A percentile compares a stretch with the other conserved stretches of the same genome.
phyloP scores from a whole-genome alignment of 2,329 filamentous ascomycete genomes.

The Didymella sp. region DNA sequence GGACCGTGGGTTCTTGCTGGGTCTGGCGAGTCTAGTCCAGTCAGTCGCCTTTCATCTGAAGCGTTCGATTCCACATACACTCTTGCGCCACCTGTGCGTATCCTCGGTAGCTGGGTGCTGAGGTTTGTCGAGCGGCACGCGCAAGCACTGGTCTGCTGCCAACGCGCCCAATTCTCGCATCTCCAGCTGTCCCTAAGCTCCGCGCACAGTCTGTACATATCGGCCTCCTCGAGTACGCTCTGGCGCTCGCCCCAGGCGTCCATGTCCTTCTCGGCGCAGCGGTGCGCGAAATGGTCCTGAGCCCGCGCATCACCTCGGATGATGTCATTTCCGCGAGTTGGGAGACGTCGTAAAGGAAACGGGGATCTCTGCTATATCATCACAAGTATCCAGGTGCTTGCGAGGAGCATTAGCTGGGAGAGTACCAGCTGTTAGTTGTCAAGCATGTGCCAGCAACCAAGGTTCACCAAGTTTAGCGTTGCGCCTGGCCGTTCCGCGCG shows the following conservation, averaged over 20 bases:
- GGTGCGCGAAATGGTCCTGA: constrained; percentile 38
- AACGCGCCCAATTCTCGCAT: constrained; percentile 11
- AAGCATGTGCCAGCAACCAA: constrained; percentile 11
- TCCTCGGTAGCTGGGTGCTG: constrained; percentile 29
- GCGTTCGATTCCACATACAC: constrained; percentile 21
- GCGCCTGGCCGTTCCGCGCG: constrained; percentile 20
- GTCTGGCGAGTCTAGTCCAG: constrained; percentile 22
- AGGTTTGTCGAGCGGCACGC: constrained; percentile 18
- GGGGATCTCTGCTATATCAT: constrained; percentile 20
- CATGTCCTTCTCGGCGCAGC: constrained; percentile 25
- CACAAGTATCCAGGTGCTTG: background rate
- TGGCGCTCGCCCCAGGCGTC: constrained; percentile 4
- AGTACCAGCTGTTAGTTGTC: constrained; percentile 17
- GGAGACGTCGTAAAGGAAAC: background rate
- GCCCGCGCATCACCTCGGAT: constrained; percentile 40
- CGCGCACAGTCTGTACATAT: constrained; percentile 42
- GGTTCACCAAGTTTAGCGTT: constrained; percentile 18
- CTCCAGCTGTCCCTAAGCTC: constrained; percentile 19
- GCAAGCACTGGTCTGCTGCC: constrained; percentile 10
- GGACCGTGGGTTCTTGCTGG: constrained; percentile 63
- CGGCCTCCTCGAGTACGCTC: constrained; percentile 19
- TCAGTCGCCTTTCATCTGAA: constrained; percentile 12
- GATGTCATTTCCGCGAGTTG: constrained; percentile 42
- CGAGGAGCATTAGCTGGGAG: constrained; percentile 14
- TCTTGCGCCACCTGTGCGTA: constrained; percentile 40